Evolutionary conservation across 2,329 filamentous ascomycete genomes (phyloP), one percentile per base, ranked within the genome.

Genomic region (Colletotrichum destructivum): DNA sequence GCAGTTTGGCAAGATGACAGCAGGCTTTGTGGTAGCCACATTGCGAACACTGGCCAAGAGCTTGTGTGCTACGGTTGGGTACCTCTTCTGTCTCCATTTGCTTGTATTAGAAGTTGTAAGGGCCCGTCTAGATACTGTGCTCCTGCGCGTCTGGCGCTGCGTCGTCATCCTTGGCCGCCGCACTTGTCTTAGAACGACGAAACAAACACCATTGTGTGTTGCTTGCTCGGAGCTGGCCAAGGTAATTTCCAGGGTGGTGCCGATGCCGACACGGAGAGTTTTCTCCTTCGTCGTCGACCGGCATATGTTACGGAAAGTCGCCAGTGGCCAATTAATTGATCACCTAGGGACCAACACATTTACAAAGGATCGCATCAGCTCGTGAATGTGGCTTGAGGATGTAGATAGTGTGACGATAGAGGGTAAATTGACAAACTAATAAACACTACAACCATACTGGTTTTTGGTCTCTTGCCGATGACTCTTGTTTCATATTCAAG

Each of bases 1-100:
- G 49, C 61, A 13, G 61, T 31, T 47, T 56, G 38, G 35, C 51
- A 68, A n/a, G 6, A 47, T 47, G 40, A 35, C 57, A 51, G 51
- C 38, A 66, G 21, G 21, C 31, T 42, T 9, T 26, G 16, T 6
- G 38, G 18, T 62, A 31, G 51, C 63, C 57, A 52, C 57, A 31
- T 68, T 59, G 21, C 57, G 46, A 38, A 54, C 42, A 47, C 46
- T 62, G 46, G 15, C 18, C 52, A 31, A 31, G n/a, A 56, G 31
- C 44, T 56, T 57, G 44, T 52, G 44, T 38, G 31, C 52, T 59
- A 26, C 21, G 4, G 15, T 55, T 52, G 23, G 46, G 26, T 21
- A 9, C 13, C 44, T 40, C 18, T 61, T n/a, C 44, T 35, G 55
- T 66, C 46, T 47, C 56, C 51, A 38, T 69, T 9, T 52, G 38